Percentiles rank a stretch among this genome's conserved stretches.
Evolutionary conservation across 305 asterid species (phyloP).

Genomic region (Solanum hybrid): DNA sequence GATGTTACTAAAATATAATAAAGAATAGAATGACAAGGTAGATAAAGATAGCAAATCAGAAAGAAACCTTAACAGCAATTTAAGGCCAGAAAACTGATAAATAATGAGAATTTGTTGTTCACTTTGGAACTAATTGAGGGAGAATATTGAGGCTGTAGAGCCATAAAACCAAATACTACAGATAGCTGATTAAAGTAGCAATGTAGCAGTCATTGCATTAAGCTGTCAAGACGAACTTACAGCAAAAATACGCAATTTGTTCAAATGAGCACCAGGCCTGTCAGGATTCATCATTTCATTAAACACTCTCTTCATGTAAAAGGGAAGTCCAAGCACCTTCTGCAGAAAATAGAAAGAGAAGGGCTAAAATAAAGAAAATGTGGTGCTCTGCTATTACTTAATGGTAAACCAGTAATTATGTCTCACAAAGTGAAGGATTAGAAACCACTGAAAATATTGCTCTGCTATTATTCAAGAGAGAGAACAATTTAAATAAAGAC

Average conservation of each 20-base stretch:
- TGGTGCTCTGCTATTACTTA: not conserved
- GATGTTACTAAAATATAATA: not conserved
- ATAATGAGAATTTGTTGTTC: not conserved
- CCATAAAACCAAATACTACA: not conserved
- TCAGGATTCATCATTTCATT: slow-evolving; percentile 59
- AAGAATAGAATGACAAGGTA: not conserved
- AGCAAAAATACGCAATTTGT: slow-evolving; percentile 49
- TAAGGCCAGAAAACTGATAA: not conserved
- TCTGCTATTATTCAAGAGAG: not conserved
- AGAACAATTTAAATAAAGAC: not conserved
- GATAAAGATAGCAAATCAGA: not conserved
- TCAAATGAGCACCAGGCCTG: slow-evolving; percentile 49
- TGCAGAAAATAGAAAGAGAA: slow-evolving; percentile 20
- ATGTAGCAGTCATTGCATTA: not conserved
- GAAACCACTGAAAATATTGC: not conserved
- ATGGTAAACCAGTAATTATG: not conserved
- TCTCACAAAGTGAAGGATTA: not conserved
- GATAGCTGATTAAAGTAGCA: not conserved
- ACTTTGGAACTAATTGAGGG: not conserved
- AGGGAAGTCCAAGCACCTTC: slow-evolving; percentile 48
- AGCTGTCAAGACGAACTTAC: slow-evolving; percentile 38
- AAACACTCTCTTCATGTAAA: slow-evolving; percentile 47
- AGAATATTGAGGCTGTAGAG: not conserved
- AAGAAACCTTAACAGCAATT: not conserved
- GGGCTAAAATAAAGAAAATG: not conserved